Base-by-base conservation (phyloP, 75 land plant genomes). In the Picea sitchensis region DNA sequence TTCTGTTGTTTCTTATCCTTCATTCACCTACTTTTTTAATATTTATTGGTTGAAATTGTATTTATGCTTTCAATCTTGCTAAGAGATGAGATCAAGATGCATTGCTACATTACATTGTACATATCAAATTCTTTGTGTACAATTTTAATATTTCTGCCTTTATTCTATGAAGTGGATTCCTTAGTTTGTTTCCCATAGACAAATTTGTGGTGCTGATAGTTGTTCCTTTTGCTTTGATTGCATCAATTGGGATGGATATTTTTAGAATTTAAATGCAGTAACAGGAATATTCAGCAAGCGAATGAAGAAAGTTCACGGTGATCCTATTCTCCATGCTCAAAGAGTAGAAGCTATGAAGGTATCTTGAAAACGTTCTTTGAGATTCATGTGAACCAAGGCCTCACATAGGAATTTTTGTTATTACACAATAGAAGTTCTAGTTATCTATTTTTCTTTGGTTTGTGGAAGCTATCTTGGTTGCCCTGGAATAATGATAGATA, bases 281-380 rank as follows among this genome's bases (percentile, higher is more conserved):
- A 96, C 99, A 57, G 98, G 99, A n/a, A 78, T 96, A 18, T 91
- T 96, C 73, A 96, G 91, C 71, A 96, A 93, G 30, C 81, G 93
- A 81, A 93, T 95, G 90, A 92, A 92, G 89, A 84, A 84, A n/a
- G 84, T 95, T 60, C 98, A 96, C 77, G 81, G 82, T 41, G 93
- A 96, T 81, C 95, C 99, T 38, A 61, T 32, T 47, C 88, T 95
- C 73, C 91, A 81, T 83, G 95, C 98, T 5, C 87, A 86, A 78
- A 91, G 93, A 87, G 91, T 92, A 51, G 93, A 92, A 81, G 97
- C 99, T 68, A 96, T 94, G 61, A 94, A 96, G 99, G 98, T 91
- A 71, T 71, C n/a, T 8, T 71, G 54, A 44, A 71, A 44, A 20
- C 44, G 26, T 44, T 71, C 54, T 44, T 71, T 44, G 54, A 15